Base-by-base conservation (phyloP, 2,329 filamentous ascomycete genomes). In the Tolypocladium album region DNA sequence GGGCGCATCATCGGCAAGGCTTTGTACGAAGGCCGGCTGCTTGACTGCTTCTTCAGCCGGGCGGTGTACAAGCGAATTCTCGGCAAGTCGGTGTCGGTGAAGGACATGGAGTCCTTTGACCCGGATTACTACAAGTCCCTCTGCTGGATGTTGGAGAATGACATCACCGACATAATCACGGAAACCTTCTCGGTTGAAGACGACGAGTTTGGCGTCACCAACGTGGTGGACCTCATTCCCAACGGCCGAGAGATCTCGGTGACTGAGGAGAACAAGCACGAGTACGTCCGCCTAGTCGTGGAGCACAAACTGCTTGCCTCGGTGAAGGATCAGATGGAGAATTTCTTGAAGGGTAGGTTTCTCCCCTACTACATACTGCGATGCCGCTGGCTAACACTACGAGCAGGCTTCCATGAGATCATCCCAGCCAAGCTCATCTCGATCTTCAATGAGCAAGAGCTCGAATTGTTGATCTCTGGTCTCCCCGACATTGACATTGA, bases 21-120 rank as follows among this genome's bases (percentile, higher is more conserved):
- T 43, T 82, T 99, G 56, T 99, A 97, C 73, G 95, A 99, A 77
- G 90, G 91, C 55, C 89, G 94, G 60, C 87, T 99, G 42, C 86
- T 99, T 38, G 94, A 99, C 74, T 99, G 94, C 75, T 96, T 97
- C 81, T 99, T 99, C 79, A 97, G 93, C 76, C 88, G 94, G 70
- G 95, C 95, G 17, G 93, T 99, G 58, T 99, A 99, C 82, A 97
- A 97, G 79, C 89, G 91, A 66, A 97, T 99, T 64, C 84, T 99
- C 36, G 90, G 94, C 71, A 96, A 95, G 73, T 86, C 90, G 4
- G 93, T 97, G 47, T 97, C 92, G 11, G 89, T 99, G 74, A 99
- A 99, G 78, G 94, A 99, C 69, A 97, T 99, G 92, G 94, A 99
- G 75, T 97, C 92, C 27, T 89, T 99, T 63, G 94, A 99, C 72